phyloP scores from a whole-genome alignment of 345 rosid species.

The Dipteronia sinensis region DNA sequence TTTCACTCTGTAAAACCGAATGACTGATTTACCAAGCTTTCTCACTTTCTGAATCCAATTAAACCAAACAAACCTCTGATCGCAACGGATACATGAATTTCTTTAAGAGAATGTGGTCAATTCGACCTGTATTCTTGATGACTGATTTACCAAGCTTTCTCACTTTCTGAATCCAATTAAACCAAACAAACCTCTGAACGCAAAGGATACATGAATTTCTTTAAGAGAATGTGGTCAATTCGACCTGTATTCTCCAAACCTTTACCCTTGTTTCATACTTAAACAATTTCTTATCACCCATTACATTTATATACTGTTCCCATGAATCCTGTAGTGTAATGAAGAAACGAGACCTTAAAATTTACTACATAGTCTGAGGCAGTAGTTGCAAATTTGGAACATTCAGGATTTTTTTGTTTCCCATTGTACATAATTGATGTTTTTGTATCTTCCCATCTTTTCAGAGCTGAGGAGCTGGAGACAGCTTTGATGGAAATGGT shows the following conservation, averaged over 20 bases:
- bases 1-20: constrained; percentile 7
- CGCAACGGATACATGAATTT: background rate
- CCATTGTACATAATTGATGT: constrained; percentile 1
- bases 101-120: background rate
- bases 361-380: background rate
- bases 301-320: background rate
- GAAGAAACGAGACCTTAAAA: background rate
- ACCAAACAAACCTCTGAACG: background rate
- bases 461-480: constrained; percentile 98
- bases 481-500: constrained; percentile 99
- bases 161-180: background rate
- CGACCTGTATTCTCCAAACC: background rate
- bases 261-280: background rate
- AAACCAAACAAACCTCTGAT: background rate
- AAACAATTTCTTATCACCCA: no score
- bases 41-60: background rate
- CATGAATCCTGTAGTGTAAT: background rate
- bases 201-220: constrained; percentile 6
- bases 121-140: background rate
- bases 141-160: background rate
- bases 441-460: constrained; percentile 17
- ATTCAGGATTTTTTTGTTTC: constrained; percentile 13
- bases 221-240: background rate
- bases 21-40: background rate
- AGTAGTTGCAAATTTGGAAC: constrained; percentile 1